Percentiles rank a stretch among this genome's conserved stretches.
Evolutionary conservation across 352 stramenopile species (phyloP).

Genomic region (Pythium grandisporangium): DNA sequence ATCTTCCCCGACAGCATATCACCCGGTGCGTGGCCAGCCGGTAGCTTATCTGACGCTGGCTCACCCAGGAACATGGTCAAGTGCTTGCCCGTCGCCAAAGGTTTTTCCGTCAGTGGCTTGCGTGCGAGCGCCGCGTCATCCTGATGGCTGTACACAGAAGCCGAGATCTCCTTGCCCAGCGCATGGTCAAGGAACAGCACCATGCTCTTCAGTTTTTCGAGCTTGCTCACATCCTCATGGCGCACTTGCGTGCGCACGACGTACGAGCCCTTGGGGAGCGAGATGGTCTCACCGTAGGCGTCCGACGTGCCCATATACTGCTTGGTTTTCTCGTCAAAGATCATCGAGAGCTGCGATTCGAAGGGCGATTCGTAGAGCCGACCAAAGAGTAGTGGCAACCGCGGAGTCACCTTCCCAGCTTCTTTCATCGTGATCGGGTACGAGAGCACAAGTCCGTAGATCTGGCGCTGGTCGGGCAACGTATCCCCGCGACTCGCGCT

Average conservation of each 20-base stretch:
- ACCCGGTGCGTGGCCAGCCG: slow-evolving; percentile 33
- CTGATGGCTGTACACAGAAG: slow-evolving; percentile 51
- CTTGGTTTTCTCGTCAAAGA: slow-evolving; percentile 94
- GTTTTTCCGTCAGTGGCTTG: slow-evolving; percentile 48
- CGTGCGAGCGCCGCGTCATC: slow-evolving; percentile 47
- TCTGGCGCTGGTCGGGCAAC: slow-evolving; percentile 75
- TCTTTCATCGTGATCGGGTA: slow-evolving; percentile 89
- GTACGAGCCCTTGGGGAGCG: slow-evolving; percentile 72
- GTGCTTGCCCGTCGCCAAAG: slow-evolving; percentile 37
- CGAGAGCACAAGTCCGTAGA: slow-evolving; percentile 85
- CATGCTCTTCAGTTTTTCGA: slow-evolving; percentile 79
- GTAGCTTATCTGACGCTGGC: slow-evolving; percentile 62
- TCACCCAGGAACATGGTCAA: slow-evolving; percentile 71
- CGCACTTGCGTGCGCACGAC: slow-evolving; percentile 64
- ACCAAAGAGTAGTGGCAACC: slow-evolving; percentile 52
- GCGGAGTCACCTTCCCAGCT: slow-evolving; percentile 69
- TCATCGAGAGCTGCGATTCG: slow-evolving; percentile 88
- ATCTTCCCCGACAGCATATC: slow-evolving; percentile 63
- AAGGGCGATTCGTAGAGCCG: slow-evolving; percentile 92
- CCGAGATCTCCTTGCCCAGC: slow-evolving; percentile 62
- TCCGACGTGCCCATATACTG: slow-evolving; percentile 84
- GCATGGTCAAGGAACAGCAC: slow-evolving; percentile 63
- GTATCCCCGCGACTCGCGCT: slow-evolving; percentile 65
- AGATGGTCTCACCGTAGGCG: slow-evolving; percentile 71
- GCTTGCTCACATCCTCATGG: slow-evolving; percentile 73